These are phyloP conservation scores for Eimeria brunetti DNA, from an alignment of 169 alveolate genomes.

Conservation along the genomic window DNA sequence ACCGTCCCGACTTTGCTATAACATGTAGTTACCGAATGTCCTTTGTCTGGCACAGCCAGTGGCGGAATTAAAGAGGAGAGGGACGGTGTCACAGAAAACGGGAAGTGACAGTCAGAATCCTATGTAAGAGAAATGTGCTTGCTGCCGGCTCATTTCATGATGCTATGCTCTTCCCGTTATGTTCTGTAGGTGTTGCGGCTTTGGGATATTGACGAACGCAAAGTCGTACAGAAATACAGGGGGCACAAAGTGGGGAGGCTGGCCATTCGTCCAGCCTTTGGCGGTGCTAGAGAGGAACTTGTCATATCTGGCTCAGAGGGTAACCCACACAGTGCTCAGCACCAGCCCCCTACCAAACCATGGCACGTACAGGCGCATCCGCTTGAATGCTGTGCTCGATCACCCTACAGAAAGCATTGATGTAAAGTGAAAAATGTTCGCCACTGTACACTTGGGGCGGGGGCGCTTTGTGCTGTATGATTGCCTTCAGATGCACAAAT, in stretches of 20 bases:
- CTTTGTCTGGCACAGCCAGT: background rate
- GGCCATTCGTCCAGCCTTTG: constrained; percentile 89
- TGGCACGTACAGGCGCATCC: background rate
- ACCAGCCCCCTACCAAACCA: background rate
- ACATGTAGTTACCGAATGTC: background rate
- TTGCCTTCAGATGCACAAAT: constrained; percentile 85
- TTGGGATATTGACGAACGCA: constrained; percentile 77
- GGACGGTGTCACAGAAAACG: no score
- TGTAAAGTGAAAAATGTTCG: background rate
- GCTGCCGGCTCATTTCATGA: background rate
- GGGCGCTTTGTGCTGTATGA: background rate
- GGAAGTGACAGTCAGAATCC: no score
- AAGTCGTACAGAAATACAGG: constrained; percentile 85
- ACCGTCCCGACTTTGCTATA: background rate
- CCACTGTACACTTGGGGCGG: background rate
- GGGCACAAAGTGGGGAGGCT: constrained; percentile 92
- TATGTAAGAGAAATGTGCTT: no score
- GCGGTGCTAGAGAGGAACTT: constrained; percentile 89
- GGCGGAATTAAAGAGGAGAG: background rate
- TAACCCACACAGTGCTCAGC: background rate
- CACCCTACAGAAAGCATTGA: background rate
- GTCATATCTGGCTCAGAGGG: constrained; percentile 92
- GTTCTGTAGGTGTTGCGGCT: constrained; percentile 64
- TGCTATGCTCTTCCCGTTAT: background rate
- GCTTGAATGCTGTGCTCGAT: background rate